Evolutionary conservation across 208 protist species (phyloP), one percentile per base, ranked within the genome.

Genomic region (Trypanosoma congolense): DNA sequence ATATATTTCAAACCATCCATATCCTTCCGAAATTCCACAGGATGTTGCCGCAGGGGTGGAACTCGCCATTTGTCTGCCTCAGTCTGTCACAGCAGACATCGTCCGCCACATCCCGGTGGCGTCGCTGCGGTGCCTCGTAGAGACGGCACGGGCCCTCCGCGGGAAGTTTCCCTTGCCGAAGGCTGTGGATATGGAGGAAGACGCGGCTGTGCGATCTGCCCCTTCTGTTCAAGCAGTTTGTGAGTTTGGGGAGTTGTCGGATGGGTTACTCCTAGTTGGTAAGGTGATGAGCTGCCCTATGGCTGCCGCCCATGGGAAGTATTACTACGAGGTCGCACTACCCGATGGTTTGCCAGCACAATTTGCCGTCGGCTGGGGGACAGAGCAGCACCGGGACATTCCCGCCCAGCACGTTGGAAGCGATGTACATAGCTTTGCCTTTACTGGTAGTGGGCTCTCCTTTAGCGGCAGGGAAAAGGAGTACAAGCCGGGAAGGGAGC

Each of bases 361-460:
- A 26, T 92, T 90, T 72, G 86, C 77, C n/a, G 71, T 92, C 25
- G 88, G 88, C 26, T 95, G 88, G 85, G 88, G 88, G 49, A 91
- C 88, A 6, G 41, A 62, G 52, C 38, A 73, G 50, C 88, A 95
- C 71, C 73, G 61, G 22, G 80, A 92, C 28, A 78, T 91, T 28
- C 84, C 88, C 8, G 83, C 76, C 21, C 82, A 90, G 53, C 88
- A 92, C 62, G 85, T 95, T 25, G 88, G 88, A 54, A 90, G 82
- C 59, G 88, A 95, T 60, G 68, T 59, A 43, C 66, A 60, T 51
- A 95, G 88, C 57, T 92, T 95, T 69, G 79, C 80, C 26, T 95
- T 89, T 73, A 87, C 77, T 36, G 88, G 88, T 8, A 82, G 50
- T 47, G 78, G 88, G 24, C 60, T 95, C 44, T 75, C 75, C 14